Evolutionary conservation across 768 basidiomycete genomes (phyloP).

Genomic region (Podaxis rugospora): DNA sequence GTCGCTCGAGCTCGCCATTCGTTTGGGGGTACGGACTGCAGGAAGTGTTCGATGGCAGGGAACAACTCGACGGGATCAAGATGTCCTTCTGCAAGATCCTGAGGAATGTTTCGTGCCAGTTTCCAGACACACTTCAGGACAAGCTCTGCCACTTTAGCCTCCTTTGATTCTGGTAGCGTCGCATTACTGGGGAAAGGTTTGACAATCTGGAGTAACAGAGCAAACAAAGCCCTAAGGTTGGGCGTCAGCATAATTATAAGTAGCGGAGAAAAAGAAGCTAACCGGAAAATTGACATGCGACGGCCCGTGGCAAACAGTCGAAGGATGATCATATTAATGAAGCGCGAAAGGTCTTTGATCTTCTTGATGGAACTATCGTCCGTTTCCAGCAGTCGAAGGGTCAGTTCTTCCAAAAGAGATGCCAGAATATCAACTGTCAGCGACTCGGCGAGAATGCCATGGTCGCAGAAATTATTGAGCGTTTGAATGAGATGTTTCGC

Average conservation of each 20-base stretch:
- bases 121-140: constrained; percentile 99
- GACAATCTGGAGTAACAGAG: constrained; percentile 75
- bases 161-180: constrained; percentile 69
- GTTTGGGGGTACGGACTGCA: constrained; percentile 90
- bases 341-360: constrained; percentile 89
- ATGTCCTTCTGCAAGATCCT: constrained; percentile 75
- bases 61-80: constrained; percentile 88
- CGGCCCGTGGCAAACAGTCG: constrained; percentile 88
- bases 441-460: constrained; percentile 81
- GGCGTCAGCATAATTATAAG: constrained; percentile 5
- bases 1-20: constrained; percentile 93
- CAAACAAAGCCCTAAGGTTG: constrained; percentile 63
- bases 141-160: constrained; percentile 86
- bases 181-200: constrained; percentile 79
- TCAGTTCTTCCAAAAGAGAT: constrained; percentile 87
- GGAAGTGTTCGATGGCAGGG: constrained; percentile 89
- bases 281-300: constrained; percentile 91
- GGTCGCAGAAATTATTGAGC: constrained; percentile 91
- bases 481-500: constrained; percentile 98
- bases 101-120: constrained; percentile 88
- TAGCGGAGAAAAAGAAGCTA: constrained; percentile 20
- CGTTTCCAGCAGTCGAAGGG: constrained; percentile 86
- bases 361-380: constrained; percentile 82
- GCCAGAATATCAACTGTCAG: constrained; percentile 82
- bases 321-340: constrained; percentile 98